Conservation (phyloP, 2,329 filamentous ascomycete species). For the Diaporthe ampelina region DNA sequence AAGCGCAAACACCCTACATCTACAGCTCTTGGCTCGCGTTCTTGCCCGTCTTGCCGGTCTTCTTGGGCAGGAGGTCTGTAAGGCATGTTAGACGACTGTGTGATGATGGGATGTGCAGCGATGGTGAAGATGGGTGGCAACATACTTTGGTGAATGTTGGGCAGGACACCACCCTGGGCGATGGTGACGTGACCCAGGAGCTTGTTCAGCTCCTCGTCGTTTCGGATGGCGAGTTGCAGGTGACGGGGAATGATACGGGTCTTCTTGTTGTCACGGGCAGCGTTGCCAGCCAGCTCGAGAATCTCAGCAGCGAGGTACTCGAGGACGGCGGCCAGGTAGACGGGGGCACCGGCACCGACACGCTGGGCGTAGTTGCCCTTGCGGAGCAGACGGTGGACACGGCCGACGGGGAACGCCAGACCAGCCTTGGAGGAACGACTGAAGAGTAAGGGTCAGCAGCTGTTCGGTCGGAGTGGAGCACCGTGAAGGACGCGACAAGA, state of each 20-base stretch:
- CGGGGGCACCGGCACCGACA: slow-evolving; percentile 97
- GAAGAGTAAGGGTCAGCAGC: slow-evolving; percentile 54
- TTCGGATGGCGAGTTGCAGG: slow-evolving; percentile 98
- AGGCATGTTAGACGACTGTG: slow-evolving; percentile 44
- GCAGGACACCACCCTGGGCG: slow-evolving; percentile 95
- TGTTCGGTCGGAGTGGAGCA: slow-evolving; percentile 22
- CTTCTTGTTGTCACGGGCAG: slow-evolving; percentile 99
- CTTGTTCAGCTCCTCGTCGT: slow-evolving; percentile 99
- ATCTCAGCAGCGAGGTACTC: slow-evolving; percentile 99
- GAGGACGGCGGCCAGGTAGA: slow-evolving; percentile 96
- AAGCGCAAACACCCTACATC: slow-evolving; percentile 58
- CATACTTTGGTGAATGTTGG: slow-evolving; percentile 98
- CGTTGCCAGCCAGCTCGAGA: slow-evolving; percentile 98
- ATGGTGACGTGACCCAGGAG: slow-evolving; percentile 96
- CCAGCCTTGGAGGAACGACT: slow-evolving; percentile 99
- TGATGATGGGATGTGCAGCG: background rate
- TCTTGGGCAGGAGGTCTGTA: slow-evolving; percentile 97
- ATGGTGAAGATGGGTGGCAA: slow-evolving; percentile 46
- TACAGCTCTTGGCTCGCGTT: slow-evolving; percentile 95
- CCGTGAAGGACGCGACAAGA: slow-evolving; percentile 53
- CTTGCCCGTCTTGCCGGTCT: slow-evolving; percentile 96
- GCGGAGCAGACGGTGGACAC: slow-evolving; percentile 98
- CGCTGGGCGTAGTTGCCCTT: slow-evolving; percentile 99
- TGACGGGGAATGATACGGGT: slow-evolving; percentile 99
- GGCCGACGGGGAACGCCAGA: slow-evolving; percentile 98